Base-by-base conservation (phyloP, 768 basidiomycete genomes). In the Hericium coralloides region DNA sequence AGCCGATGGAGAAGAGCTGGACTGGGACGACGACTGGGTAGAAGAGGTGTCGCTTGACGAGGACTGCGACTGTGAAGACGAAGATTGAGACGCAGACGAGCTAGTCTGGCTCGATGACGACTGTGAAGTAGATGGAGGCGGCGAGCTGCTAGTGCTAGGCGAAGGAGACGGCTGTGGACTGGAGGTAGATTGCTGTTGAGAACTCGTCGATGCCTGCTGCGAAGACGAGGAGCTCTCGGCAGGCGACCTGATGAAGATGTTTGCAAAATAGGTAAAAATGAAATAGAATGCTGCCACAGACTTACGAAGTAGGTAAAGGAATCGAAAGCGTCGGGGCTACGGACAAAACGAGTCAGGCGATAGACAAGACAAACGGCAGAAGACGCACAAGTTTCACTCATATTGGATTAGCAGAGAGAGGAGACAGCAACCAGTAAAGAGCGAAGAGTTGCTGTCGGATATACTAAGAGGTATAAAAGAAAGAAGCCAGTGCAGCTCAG, bases 71-170 rank as follows among this genome's bases (percentile, higher is more conserved):
- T 55, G 41, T 0, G 52, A 45, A 50, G 52, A 53, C 26, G 36
- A 18, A 45, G 1, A 8, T 49, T 2, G 22, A 15, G 6, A 14
- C 8, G 18, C 18, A 41, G 31, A 23, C 23, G 54, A 18, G 39
- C n/a, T 52, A 4, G 58, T 12, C 31, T 31, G 31, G 23, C 45
- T 48, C 20, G 55, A 55, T 20, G 53, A 43, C 8, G 58, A 23
- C 43, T 58, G 38, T 22, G 38, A 58, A 4, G 59, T n/a, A 36
- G 52, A 20, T 0, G 37, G n/a, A 26, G 60, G 17, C 31, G 58
- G 37, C 25, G 53, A 15, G 20, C 54, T 22, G 22, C 48, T 37
- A 38, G 59, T n/a, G 15, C 14, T 20, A n/a, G 49, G 2, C 17
- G 57, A 18, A 7, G 25, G 3, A 23, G 41, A 2, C 10, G 53